A percentile compares a stretch with the other conserved stretches of the same genome.
phyloP scores from a whole-genome alignment of 2,329 filamentous ascomycete species.

The Aspergillus sp. region DNA sequence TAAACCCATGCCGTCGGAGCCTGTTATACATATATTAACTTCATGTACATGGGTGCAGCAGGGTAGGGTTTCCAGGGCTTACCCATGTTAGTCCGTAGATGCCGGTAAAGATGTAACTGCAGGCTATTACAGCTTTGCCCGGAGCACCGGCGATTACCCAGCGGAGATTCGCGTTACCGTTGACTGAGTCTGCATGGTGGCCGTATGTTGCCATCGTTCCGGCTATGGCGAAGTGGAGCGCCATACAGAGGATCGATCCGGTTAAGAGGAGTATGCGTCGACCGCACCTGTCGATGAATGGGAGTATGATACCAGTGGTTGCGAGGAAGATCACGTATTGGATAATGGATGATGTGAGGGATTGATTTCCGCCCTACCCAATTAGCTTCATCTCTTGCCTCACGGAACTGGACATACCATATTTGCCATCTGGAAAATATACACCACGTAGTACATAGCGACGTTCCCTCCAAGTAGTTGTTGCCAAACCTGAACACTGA shows the following conservation, averaged over 20 bases:
- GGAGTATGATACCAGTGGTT: slow-evolving; percentile 44
- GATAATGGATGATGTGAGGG: slow-evolving; percentile 48
- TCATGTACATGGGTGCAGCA: background rate
- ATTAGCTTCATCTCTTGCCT: slow-evolving; percentile 2
- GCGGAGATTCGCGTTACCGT: slow-evolving; percentile 39
- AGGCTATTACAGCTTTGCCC: slow-evolving; percentile 54
- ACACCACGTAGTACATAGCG: slow-evolving; percentile 53
- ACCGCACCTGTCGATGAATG: slow-evolving; percentile 44
- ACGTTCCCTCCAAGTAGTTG: slow-evolving; percentile 52
- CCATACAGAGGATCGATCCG: slow-evolving; percentile 41
- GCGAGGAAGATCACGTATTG: slow-evolving; percentile 51
- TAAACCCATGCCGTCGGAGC: slow-evolving; percentile 53
- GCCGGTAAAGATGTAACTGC: slow-evolving; percentile 48
- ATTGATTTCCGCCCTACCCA: slow-evolving; percentile 28
- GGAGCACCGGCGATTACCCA: slow-evolving; percentile 44
- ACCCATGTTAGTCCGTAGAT: slow-evolving; percentile 32
- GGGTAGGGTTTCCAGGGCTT: slow-evolving; percentile 1
- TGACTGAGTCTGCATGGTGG: slow-evolving; percentile 37
- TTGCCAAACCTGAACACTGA: slow-evolving; percentile 50
- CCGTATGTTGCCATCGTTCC: slow-evolving; percentile 46
- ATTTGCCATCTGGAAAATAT: slow-evolving; percentile 53
- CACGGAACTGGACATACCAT: slow-evolving; percentile 26
- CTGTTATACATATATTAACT: slow-evolving; percentile 18
- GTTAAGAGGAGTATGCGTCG: slow-evolving; percentile 41
- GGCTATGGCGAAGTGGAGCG: slow-evolving; percentile 47